A percentile compares a stretch with the other conserved stretches of the same genome.
Evolutionary conservation across 140 eudicot species (phyloP).

Genomic region (Cichorium intybus): DNA sequence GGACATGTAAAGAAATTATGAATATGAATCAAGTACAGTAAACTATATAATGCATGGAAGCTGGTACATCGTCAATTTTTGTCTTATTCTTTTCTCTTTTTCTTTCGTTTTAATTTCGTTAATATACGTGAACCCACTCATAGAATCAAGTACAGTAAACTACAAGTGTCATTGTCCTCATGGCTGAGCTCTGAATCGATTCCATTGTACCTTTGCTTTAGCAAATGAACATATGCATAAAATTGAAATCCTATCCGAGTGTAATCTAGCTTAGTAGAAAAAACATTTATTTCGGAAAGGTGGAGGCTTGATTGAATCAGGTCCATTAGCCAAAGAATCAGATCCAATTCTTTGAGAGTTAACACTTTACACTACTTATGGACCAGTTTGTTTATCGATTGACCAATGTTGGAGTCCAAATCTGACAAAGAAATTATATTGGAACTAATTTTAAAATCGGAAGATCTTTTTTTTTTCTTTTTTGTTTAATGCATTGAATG

Average conservation of each 20-base stretch:
- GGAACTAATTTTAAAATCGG: too few species aligned
- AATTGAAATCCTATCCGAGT: background rate
- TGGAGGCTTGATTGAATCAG: background rate
- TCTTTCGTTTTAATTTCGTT: background rate
- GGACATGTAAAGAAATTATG: background rate
- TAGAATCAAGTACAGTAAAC: too few species aligned
- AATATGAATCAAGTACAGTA: constrained; percentile 15
- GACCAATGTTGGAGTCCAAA: too few species aligned
- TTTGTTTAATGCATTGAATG: too few species aligned
- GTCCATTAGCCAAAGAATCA: too few species aligned
- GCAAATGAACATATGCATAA: constrained; percentile 3
- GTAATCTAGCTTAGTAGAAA: background rate
- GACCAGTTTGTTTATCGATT: too few species aligned
- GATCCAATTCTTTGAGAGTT: too few species aligned
- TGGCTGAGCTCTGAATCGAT: constrained; percentile 3
- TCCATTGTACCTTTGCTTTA: constrained; percentile 8
- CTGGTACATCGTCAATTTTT: constrained; percentile 17
- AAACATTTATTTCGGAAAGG: background rate
- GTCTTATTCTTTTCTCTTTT: constrained; percentile 28
- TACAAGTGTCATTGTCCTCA: constrained; percentile 27
- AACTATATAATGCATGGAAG: constrained; percentile 14
- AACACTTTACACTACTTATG: too few species aligned
- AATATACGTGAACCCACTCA: constrained; percentile 2
- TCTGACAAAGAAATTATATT: too few species aligned
- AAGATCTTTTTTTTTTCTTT: too few species aligned